Evolutionary conservation across 2,329 filamentous ascomycete species (phyloP), one percentile per base, ranked within the genome.

Genomic region (Neoascochyta sp.): DNA sequence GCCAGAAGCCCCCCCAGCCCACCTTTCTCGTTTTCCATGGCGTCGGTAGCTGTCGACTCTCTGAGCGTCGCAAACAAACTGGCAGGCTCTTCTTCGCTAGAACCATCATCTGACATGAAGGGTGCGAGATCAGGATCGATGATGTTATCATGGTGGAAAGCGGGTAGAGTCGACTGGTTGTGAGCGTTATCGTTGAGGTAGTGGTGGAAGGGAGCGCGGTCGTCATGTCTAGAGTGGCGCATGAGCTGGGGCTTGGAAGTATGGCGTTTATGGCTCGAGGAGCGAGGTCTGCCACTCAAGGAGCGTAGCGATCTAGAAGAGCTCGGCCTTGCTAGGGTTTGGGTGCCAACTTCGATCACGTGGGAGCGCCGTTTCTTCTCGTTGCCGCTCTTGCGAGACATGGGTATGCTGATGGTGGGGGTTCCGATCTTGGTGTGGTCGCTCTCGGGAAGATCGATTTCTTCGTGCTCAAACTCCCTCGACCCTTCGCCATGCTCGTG

Each of bases 141-240:
- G 47, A 98, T 95, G 55, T 92, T 96, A 67, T 98, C 92, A 54
- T 92, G 88, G 59, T 98, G 92, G 50, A 98, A 96, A n/a, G 88
- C 88, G 10, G 89, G 83, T 19, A 95, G 74, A 22, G 80, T 78
- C 6, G 78, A 69, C 42, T 80, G 82, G 41, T 75, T 78, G 4
- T 73, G 68, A 26, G 73, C 66, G 36, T 88, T 82, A 29, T 93
- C 79, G 11, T 73, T 69, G 8, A 80, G 73, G 36, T 83, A 83
- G 32, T 88, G 73, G 51, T 86, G 86, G 46, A 96, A 96, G 0
- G 92, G 92, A 0, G 86, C 90, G 34, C 86, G 76, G 40, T 95
- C 86, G 36, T 93, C 86, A 11, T 80, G 69, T 56, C 85, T 92
- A 46, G 89, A 78, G 30, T 83, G 80, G 9, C 83, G 81, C 50